These are phyloP conservation scores for Aspergillus transmontanensis DNA, from an alignment of 2,329 filamentous ascomycete species.

Conservation along the genomic window DNA sequence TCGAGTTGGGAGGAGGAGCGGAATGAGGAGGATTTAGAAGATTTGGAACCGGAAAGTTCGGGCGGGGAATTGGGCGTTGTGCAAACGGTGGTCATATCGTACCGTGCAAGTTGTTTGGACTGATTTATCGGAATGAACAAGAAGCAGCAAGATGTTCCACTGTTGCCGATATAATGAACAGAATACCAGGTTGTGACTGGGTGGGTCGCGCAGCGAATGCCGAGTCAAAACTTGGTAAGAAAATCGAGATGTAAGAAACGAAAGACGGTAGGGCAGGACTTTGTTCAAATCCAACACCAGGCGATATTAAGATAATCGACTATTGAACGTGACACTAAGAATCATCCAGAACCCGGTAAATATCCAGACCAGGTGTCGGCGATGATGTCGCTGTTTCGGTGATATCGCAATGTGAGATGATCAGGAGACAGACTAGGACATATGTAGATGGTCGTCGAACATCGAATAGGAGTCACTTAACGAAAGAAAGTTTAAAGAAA, in stretches of 20 bases:
- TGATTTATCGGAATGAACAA: background rate
- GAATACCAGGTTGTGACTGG: background rate
- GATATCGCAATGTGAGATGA: conserved; percentile 2
- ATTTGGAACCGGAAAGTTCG: conserved; percentile 81
- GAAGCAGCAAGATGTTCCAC: background rate
- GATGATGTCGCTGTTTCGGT: background rate
- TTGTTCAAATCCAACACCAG: conserved; percentile 6
- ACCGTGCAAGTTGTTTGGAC: conserved; percentile 12
- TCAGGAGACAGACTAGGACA: background rate
- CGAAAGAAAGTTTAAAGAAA: conserved; percentile 10
- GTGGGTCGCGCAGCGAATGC: conserved; percentile 13
- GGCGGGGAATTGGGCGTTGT: conserved; percentile 69
- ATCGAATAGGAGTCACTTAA: conserved; percentile 18
- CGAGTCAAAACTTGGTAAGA: conserved; percentile 2
- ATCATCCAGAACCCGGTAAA: conserved; percentile 12
- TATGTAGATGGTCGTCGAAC: conserved; percentile 5
- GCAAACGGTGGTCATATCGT: conserved; percentile 48
- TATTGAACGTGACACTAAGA: background rate
- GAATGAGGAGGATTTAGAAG: conserved; percentile 87
- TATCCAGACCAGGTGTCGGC: conserved; percentile 1
- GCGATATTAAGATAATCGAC: conserved; percentile 3
- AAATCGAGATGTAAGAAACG: conserved; percentile 12
- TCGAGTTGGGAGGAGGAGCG: conserved; percentile 75
- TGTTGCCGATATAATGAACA: background rate
- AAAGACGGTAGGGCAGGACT: conserved; percentile 11